phyloP scores from a whole-genome alignment of 2,329 filamentous ascomycete genomes.

The Blastomyces parvus region DNA sequence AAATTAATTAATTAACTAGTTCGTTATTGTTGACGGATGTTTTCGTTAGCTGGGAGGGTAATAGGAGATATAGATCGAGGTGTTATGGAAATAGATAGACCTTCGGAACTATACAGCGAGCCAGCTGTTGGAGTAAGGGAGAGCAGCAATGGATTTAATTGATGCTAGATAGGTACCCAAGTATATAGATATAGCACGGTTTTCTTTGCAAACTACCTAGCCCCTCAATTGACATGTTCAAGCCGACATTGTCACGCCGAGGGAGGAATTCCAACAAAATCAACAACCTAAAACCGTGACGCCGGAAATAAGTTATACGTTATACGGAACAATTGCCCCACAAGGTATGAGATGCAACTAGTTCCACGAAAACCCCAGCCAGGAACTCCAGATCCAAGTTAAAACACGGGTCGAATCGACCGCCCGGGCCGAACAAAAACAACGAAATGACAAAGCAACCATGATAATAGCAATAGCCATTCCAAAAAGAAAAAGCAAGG shows the following conservation, averaged over 20 bases:
- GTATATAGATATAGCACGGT: background rate
- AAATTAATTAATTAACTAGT: background rate
- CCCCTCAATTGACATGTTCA: background rate
- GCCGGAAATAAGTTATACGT: background rate
- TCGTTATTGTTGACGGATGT: background rate
- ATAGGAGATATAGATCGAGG: no score
- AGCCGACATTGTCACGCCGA: background rate
- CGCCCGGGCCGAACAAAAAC: background rate
- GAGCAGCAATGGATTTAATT: background rate
- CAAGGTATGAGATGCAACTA: background rate
- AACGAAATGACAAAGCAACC: background rate
- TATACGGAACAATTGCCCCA: background rate
- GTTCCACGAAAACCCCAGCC: background rate
- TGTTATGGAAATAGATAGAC: no score
- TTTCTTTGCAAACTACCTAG: background rate
- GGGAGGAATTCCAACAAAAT: background rate
- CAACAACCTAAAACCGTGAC: background rate
- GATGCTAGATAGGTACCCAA: background rate
- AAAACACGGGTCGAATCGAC: background rate
- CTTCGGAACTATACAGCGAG: background rate
- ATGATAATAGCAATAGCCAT: background rate
- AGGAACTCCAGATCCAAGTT: background rate
- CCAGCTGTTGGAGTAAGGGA: background rate
- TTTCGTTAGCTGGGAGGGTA: background rate
- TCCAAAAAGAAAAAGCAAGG: background rate